Evolutionary conservation across 768 basidiomycete species (phyloP), one percentile per base, ranked within the genome.

Genomic region (Cystofilobasidium capitatum): DNA sequence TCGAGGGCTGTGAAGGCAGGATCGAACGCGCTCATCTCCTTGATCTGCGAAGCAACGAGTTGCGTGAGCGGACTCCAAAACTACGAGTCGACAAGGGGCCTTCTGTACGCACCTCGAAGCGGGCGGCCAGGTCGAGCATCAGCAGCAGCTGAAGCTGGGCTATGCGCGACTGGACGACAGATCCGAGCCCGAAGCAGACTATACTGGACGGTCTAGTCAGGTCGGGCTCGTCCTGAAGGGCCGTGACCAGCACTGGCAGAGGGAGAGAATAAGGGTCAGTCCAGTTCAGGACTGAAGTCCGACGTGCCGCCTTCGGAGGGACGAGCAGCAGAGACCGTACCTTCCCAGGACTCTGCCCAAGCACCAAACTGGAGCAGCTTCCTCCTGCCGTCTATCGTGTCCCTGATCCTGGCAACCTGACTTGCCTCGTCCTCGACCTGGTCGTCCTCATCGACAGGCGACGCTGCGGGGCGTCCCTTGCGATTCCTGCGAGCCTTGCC

Each of bases 61-160:
- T 13, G 44, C 17, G 62, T 49, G 35, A 40, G 58, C 26, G 37
- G 39, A n/a, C 37, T 26, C 33, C 13, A 40, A 16, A n/a, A n/a
- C 12, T 2, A 37, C 14, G 24, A 29, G 37, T 24, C 2, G 36
- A 20, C 2, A 36, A 13, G 20, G 12, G 37, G 2, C 33, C 5
- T n/a, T 45, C 62, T 29, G 47, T 9, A 26, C 51, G 51, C 31
- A 64, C 63, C 8, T 57, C 54, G 26, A 66, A 36, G 2, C 59
- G 58, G 14, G 13, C 33, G 2, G 65, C 58, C 9, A 66, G 35
- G 58, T 66, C 58, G 24, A 66, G 57, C 65, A 66, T 60, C 16
- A 66, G 57, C 24, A 66, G 58, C 20, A 66, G 58, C 35, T 66
- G 65, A 3, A 59, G 36, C 35, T 66, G 65, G 3, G 65, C 65